phyloP scores from a whole-genome alignment of 2,329 filamentous ascomycete species.

The Parascedosporium putredinis region DNA sequence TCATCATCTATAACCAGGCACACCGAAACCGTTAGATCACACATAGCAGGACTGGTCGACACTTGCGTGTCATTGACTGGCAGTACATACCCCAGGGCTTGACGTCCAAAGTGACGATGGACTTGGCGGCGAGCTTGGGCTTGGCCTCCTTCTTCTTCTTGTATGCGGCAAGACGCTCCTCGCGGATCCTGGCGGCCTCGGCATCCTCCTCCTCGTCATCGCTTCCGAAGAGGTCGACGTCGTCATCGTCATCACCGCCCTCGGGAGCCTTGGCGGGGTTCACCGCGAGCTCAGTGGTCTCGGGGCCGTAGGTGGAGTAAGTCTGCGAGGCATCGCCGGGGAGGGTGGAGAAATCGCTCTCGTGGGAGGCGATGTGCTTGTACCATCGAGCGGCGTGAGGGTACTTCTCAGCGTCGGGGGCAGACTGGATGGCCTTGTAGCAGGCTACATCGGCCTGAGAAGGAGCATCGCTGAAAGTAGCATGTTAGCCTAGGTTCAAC shows the following conservation, averaged over 20 bases:
- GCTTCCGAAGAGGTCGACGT: constrained; percentile 86
- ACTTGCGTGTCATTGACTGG: too few relatives aligned
- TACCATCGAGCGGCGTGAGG: constrained; percentile 95
- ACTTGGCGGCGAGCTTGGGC: constrained; percentile 88
- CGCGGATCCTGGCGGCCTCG: constrained; percentile 72
- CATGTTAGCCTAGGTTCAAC: constrained; percentile 8
- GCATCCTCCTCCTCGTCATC: constrained; percentile 92
- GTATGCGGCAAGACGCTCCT: constrained; percentile 88
- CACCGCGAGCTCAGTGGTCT: constrained; percentile 62
- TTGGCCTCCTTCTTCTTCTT: constrained; percentile 94
- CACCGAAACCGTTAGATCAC: too few relatives aligned
- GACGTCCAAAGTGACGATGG: constrained; percentile 86
- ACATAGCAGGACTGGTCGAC: too few relatives aligned
- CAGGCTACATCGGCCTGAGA: constrained; percentile 93
- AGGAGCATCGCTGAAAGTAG: constrained; percentile 40
- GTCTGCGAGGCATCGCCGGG: constrained; percentile 84
- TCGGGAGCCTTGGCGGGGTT: constrained; percentile 69
- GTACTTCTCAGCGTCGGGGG: constrained; percentile 77
- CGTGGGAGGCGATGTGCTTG: constrained; percentile 92
- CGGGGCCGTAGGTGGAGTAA: constrained; percentile 85
- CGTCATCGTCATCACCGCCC: constrained; percentile 40
- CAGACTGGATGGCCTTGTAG: constrained; percentile 77
- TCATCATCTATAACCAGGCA: constrained; percentile 65
- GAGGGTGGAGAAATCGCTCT: constrained; percentile 84
- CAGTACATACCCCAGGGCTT: constrained; percentile 90